Evolutionary conservation across 1,139 yeast species (phyloP).

Genomic region (Candida dubliniensis): DNA sequence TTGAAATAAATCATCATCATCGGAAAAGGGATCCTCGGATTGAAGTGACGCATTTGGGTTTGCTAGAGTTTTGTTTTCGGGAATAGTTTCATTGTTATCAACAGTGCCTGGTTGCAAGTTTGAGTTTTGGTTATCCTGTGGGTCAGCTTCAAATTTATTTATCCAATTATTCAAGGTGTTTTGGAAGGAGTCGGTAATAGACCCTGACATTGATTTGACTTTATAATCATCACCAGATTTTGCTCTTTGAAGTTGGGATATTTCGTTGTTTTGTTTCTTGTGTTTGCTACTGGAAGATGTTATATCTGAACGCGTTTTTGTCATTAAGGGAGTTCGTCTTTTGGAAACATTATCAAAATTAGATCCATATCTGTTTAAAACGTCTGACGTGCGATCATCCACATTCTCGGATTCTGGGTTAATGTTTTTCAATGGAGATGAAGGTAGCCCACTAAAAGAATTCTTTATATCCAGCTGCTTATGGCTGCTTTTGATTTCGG

Average conservation of each 20-base stretch:
- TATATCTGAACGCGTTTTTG: slow-evolving; percentile 30
- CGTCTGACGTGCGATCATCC: slow-evolving; percentile 34
- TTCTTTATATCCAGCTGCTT: slow-evolving; percentile 11
- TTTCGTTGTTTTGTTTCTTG: slow-evolving; percentile 1
- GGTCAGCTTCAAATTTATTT: slow-evolving; percentile 27
- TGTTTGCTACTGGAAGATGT: slow-evolving; percentile 8
- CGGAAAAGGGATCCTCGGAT: slow-evolving; percentile 35
- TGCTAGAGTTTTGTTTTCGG: no score
- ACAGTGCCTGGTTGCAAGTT: background rate
- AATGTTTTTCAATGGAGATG: slow-evolving; percentile 39
- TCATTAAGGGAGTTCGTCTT: slow-evolving; percentile 23
- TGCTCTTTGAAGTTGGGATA: slow-evolving; percentile 27
- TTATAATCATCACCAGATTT: slow-evolving; percentile 30
- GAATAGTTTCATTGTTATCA: no score
- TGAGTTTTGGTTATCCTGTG: slow-evolving; percentile 5
- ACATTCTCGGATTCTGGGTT: slow-evolving; percentile 2
- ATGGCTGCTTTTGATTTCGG: slow-evolving; percentile 13
- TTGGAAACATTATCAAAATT: slow-evolving; percentile 25
- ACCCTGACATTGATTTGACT: slow-evolving; percentile 5
- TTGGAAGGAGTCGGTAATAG: slow-evolving; percentile 9
- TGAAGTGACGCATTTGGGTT: slow-evolving; percentile 1
- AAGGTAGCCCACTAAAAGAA: slow-evolving; percentile 11
- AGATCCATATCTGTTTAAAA: slow-evolving; percentile 41
- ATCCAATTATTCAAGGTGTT: slow-evolving; percentile 32
- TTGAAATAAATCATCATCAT: slow-evolving; percentile 32